Conservation (phyloP, 352 stramenopile genomes). For the Phytophthora vignae region DNA sequence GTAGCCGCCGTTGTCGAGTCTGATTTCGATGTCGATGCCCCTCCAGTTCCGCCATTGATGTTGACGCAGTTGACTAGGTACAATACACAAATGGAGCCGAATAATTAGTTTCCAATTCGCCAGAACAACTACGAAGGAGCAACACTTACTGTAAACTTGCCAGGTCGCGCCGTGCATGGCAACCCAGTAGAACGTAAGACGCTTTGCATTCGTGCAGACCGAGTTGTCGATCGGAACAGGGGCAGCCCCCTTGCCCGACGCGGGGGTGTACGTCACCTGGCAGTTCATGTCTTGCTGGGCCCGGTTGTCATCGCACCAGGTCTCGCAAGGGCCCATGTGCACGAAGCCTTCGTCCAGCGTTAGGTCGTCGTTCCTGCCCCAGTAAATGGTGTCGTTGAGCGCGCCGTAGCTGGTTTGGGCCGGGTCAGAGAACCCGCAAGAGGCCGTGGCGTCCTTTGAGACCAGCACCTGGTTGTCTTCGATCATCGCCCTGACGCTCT, state of each 20-base stretch:
- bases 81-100: background rate
- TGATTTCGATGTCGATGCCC: background rate
- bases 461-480: slow-evolving; percentile 46
- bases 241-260: slow-evolving; percentile 31
- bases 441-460: slow-evolving; percentile 26
- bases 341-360: slow-evolving; percentile 43
- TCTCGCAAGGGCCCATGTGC: slow-evolving; percentile 52
- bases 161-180: slow-evolving; percentile 54
- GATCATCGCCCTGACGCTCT: slow-evolving; percentile 48
- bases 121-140: background rate
- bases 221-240: slow-evolving; percentile 49
- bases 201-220: slow-evolving; percentile 43
- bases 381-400: slow-evolving; percentile 51
- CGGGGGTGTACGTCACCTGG: slow-evolving; percentile 36
- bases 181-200: slow-evolving; percentile 66
- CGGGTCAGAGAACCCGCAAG: slow-evolving; percentile 55
- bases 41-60: slow-evolving; percentile 22
- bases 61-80: slow-evolving; percentile 51
- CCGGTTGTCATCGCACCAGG: slow-evolving; percentile 40
- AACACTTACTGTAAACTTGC: slow-evolving; percentile 61
- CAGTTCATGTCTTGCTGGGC: slow-evolving; percentile 49
- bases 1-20: background rate
- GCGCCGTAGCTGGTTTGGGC: slow-evolving; percentile 39
- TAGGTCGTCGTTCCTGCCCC: slow-evolving; percentile 42
- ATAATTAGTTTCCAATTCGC: slow-evolving; percentile 11